phyloP scores from a whole-genome alignment of 1,284 basidiomycete species.

The Trametes hirsuta region DNA sequence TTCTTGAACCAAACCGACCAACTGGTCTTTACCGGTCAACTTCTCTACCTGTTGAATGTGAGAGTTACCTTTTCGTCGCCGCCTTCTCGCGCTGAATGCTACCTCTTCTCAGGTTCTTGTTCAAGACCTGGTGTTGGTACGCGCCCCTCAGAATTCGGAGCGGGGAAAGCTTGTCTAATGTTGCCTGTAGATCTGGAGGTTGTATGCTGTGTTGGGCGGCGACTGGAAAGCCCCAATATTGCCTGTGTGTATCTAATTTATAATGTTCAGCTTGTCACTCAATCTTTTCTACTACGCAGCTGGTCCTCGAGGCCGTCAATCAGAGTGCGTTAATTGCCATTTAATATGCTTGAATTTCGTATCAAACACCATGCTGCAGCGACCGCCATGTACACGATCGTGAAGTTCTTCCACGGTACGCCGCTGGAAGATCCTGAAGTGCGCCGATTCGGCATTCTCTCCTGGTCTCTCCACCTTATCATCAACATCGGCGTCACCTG shows the following conservation, averaged over 20 bases:
- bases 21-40: background rate
- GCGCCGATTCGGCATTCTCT: constrained; percentile 2
- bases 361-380: background rate
- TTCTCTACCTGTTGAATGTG: constrained; percentile 7
- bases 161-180: background rate
- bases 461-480: constrained; percentile 10
- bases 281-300: background rate
- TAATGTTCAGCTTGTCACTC: background rate
- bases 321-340: background rate
- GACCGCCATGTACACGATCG: background rate
- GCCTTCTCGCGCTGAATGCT: background rate
- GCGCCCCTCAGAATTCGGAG: background rate
- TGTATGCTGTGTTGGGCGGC: constrained; percentile 1
- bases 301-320: constrained; percentile 1
- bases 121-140: constrained; percentile 1
- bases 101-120: background rate
- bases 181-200: background rate
- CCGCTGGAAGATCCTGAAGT: constrained; percentile 2
- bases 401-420: background rate
- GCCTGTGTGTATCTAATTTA: background rate
- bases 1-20: constrained; percentile 6
- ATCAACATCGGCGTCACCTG: constrained; percentile 8
- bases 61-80: background rate
- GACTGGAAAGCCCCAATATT: constrained; percentile 3
- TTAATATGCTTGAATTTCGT: too few species aligned